These are phyloP conservation scores for Cordyceps farinosa DNA, from an alignment of 2,329 filamentous ascomycete genomes.

Conservation along the genomic window DNA sequence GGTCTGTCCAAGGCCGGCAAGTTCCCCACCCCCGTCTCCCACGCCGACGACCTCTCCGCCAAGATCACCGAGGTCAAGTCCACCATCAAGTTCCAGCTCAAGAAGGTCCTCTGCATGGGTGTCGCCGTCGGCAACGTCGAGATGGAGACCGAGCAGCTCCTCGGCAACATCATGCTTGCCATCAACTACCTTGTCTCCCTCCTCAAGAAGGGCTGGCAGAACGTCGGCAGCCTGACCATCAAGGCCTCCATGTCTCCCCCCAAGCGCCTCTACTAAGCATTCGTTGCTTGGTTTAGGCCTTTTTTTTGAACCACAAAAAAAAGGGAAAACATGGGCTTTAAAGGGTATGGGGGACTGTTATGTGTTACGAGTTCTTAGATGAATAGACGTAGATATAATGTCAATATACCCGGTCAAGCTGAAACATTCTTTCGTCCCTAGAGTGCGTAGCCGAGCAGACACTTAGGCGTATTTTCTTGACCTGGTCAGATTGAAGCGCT, in stretches of 20 bases:
- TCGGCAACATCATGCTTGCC: slow-evolving; percentile 98
- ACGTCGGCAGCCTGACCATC: slow-evolving; percentile 98
- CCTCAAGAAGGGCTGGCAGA: slow-evolving; percentile 99
- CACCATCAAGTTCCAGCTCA: slow-evolving; percentile 99
- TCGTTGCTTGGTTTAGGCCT: not conserved
- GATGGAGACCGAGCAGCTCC: slow-evolving; percentile 93
- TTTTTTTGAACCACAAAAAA: not conserved
- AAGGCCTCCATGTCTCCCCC: slow-evolving; percentile 99
- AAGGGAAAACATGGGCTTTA: slow-evolving; percentile 6
- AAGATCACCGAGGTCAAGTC: slow-evolving; percentile 99
- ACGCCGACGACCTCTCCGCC: slow-evolving; percentile 86
- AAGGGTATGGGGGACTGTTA: not conserved
- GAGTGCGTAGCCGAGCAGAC: not conserved
- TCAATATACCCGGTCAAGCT: slow-evolving; percentile 18
- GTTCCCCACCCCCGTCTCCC: slow-evolving; percentile 98
- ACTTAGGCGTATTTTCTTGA: not conserved
- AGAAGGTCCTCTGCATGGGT: slow-evolving; percentile 99
- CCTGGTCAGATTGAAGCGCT: too few relatives aligned
- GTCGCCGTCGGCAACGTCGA: slow-evolving; percentile 98
- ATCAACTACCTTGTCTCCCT: slow-evolving; percentile 99
- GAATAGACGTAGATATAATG: slow-evolving; percentile 11
- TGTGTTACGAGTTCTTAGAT: slow-evolving; percentile 15
- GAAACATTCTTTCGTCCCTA: not conserved
- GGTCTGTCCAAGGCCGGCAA: slow-evolving; percentile 99
- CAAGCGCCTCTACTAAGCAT: slow-evolving; percentile 87